Evolutionary conservation across 192 early-diverging fungal genomes (phyloP).

Genomic region (Rhizophagus sp.): DNA sequence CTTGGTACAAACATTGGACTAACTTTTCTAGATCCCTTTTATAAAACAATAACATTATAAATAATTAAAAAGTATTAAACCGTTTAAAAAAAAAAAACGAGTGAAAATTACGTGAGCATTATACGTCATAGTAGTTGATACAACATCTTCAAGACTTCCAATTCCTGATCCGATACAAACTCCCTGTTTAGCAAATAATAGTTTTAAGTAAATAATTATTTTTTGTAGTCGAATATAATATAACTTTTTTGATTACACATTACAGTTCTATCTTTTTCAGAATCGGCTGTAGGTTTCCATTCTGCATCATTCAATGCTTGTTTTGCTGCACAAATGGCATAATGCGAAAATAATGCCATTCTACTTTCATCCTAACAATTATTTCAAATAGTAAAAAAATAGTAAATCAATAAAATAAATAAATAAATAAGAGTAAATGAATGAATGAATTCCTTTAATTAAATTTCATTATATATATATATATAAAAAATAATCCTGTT

Average conservation of each 20-base stretch:
- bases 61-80: not conserved
- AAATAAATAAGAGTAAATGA: not conserved
- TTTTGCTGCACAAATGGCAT: constrained; percentile 76
- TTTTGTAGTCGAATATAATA: not conserved
- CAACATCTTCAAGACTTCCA: constrained; percentile 87
- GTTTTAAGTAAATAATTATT: not conserved
- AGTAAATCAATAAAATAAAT: not conserved
- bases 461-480: no score
- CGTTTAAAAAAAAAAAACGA: not conserved
- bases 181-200: constrained; percentile 51
- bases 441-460: not conserved
- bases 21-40: constrained; percentile 74
- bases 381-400: not conserved
- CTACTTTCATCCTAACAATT: constrained; percentile 66
- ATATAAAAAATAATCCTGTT: no score
- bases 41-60: not conserved
- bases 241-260: constrained; percentile 21
- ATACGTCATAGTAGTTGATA: constrained; percentile 54
- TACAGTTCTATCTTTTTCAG: constrained; percentile 68
- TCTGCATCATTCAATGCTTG: constrained; percentile 84
- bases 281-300: constrained; percentile 59
- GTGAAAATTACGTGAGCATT: constrained; percentile 46
- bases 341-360: constrained; percentile 86
- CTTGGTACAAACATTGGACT: constrained; percentile 90
- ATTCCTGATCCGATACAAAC: constrained; percentile 96